phyloP scores from a whole-genome alignment of 208 protist genomes.

The Novymonas esmeraldas region DNA sequence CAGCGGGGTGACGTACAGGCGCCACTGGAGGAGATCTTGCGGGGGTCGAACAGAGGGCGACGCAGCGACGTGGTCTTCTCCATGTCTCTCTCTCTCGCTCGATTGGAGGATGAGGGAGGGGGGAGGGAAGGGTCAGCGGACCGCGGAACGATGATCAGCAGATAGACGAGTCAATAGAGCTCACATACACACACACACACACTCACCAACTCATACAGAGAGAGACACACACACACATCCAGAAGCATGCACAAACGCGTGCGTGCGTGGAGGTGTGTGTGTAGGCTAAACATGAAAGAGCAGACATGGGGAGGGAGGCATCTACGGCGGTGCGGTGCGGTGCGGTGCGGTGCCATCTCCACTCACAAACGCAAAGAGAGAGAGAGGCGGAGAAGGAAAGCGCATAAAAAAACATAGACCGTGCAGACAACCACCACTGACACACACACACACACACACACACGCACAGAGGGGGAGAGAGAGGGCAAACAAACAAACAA shows the following conservation, averaged over 20 bases:
- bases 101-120: too few relatives aligned
- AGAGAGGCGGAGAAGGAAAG: neutral
- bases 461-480: neutral
- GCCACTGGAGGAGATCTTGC: neutral
- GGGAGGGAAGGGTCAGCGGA: too few relatives aligned
- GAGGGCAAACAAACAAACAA: neutral
- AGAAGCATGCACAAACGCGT: neutral
- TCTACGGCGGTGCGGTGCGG: neutral
- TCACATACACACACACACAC: neutral
- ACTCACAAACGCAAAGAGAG: neutral
- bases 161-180: too few relatives aligned
- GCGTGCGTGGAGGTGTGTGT: neutral
- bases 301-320: neutral
- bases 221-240: constrained; percentile 5
- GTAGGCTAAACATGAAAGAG: neutral
- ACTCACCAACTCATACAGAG: neutral
- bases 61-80: too few relatives aligned
- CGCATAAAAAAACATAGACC: too few relatives aligned
- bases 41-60: too few relatives aligned
- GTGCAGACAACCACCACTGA: too few relatives aligned
- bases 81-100: too few relatives aligned
- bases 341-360: neutral
- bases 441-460: neutral
- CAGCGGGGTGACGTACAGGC: neutral
- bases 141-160: too few relatives aligned